A percentile compares a stretch with the other conserved stretches of the same genome.
phyloP scores from a whole-genome alignment of 148 eudicot species.

The Cornus kousa region DNA sequence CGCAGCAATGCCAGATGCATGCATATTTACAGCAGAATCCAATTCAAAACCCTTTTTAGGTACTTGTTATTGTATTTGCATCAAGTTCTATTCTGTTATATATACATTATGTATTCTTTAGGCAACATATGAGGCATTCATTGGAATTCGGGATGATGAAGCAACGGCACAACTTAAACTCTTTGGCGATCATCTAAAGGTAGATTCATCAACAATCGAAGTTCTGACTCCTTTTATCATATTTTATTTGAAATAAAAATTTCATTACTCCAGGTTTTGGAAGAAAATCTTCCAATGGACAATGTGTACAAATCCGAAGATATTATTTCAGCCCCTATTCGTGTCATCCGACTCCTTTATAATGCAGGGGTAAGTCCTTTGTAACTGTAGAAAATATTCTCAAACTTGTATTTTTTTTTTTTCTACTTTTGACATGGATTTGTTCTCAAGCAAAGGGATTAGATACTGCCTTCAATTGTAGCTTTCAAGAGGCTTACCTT shows the following conservation, averaged over 20 bases:
- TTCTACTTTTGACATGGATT: not conserved
- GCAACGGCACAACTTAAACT: slow-evolving; percentile 84
- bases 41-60: not conserved
- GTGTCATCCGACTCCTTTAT: slow-evolving; percentile 83
- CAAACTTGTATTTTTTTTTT: not conserved
- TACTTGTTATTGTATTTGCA: not conserved
- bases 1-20: not conserved
- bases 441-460: not conserved
- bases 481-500: not conserved
- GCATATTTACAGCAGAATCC: not conserved
- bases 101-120: slow-evolving; percentile 16
- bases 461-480: not conserved
- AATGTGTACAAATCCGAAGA: slow-evolving; percentile 72
- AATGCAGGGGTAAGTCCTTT: slow-evolving; percentile 81
- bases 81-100: not conserved
- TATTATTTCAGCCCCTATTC: slow-evolving; percentile 86
- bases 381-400: not conserved
- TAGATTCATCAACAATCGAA: slow-evolving; percentile 5
- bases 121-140: slow-evolving; percentile 96
- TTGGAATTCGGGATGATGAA: slow-evolving; percentile 82
- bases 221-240: not conserved
- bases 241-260: slow-evolving; percentile 2
- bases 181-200: slow-evolving; percentile 84
- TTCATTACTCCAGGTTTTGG: slow-evolving; percentile 56
- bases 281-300: slow-evolving; percentile 94